Conservation (phyloP, 345 rosid species). For the Eucalyptus regnans region DNA sequence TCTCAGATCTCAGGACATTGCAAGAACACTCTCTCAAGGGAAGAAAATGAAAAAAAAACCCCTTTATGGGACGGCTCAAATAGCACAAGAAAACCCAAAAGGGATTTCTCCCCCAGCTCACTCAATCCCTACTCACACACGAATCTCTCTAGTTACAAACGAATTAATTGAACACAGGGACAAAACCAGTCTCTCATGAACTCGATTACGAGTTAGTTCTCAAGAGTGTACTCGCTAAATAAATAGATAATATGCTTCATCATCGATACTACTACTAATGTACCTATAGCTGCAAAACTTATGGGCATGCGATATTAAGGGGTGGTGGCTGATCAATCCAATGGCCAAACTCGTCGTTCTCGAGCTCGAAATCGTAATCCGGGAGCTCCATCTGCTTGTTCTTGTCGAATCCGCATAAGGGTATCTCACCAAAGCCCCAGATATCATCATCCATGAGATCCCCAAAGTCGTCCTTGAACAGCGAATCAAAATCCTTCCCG, state of each 20-base stretch:
- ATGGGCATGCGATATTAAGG: constrained; percentile 45
- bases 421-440: constrained; percentile 43
- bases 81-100: constrained; percentile 57
- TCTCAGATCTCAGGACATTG: not conserved
- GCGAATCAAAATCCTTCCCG: constrained; percentile 19
- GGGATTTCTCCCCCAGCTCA: not conserved
- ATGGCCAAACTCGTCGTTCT: constrained; percentile 22
- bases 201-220: constrained; percentile 2
- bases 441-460: constrained; percentile 24
- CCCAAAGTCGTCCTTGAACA: constrained; percentile 39
- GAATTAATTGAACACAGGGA: not conserved
- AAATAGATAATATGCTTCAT: not conserved
- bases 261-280: not conserved
- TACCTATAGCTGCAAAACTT: constrained; percentile 73
- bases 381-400: constrained; percentile 54
- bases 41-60: not conserved
- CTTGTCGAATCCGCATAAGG: constrained; percentile 29
- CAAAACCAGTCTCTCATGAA: constrained; percentile 10
- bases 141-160: not conserved
- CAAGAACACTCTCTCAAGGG: not conserved
- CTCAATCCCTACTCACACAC: not conserved
- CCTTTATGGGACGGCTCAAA: constrained; percentile 55
- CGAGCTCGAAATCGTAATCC: constrained; percentile 50
- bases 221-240: not conserved
- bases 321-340: constrained; percentile 2